Base-by-base conservation (phyloP, 192 early-diverging fungal genomes). In the Coemansia sp. region DNA sequence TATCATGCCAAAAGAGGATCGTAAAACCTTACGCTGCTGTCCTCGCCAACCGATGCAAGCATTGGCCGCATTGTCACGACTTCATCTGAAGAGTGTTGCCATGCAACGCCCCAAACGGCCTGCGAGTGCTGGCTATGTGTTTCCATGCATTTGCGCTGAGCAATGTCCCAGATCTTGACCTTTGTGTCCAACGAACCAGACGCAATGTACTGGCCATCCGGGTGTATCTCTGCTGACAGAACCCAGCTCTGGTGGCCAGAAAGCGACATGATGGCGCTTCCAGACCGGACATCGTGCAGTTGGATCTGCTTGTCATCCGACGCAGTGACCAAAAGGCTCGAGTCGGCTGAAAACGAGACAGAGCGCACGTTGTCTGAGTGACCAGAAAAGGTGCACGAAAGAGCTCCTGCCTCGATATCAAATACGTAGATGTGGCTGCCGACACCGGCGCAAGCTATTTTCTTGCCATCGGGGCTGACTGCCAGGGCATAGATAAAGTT, bases 121-220 rank as follows among this genome's bases (percentile, higher is more conserved):
- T 76, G 71, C 2, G 74, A 55, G 49, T 82, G 80, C 61, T 72
- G 70, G 50, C 58, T 64, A 48, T 76, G 75, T 1, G 75, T 82
- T 48, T 82, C 80, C 22, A 77, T 63, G 31, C 73, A 73, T 14
- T 71, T 61, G 18, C 75, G 67, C 59, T 82, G 74, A 4, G 64
- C 71, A 33, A 82, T 57, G 32, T 82, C 80, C 80, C 80, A 82
- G 68, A 82, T 73, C 67, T 82, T 82, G 30, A 82, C 75, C 66
- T 82, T 77, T 30, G 73, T 63, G 42, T 82, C 80, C 8, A 73
- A 45, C 5, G 80, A 82, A 0, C 71, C 80, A 8, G 80, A 82
- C 7, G 80, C 80, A 58, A 82, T 77, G 68, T 76, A 76, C 56
- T 56, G 50, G 17, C 71, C 74, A 34, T 40, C 64, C 16, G 80